Evolutionary conservation across 2,329 filamentous ascomycete species (phyloP), one percentile per base, ranked within the genome.

Genomic region (Fusarium lyarnte): DNA sequence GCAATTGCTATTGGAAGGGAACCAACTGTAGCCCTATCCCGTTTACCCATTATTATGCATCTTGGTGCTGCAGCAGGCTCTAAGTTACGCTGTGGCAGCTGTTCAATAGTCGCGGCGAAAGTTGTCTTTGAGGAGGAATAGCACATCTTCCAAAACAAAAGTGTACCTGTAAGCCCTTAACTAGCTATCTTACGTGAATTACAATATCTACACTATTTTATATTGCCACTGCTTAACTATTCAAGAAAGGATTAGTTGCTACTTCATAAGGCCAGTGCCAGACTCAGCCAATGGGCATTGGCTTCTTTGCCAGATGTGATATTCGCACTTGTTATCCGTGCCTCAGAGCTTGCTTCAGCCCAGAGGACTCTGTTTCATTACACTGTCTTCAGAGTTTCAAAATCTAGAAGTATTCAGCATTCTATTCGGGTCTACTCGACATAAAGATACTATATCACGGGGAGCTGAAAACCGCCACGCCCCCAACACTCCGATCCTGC

Each of bases 31-130:
- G 51, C 11, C 51, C 51, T 17, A 53, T 53, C 14, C 51, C 51
- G 4, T 53, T 53, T 25, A 53, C 51, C 2, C 51, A 53, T 14
- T 53, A 41, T 9, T 39, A 53, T n/a, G 51, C 35, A 13, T 53
- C 51, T 38, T 53, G 51, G 51, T 53, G 51, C 25, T 53, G 51
- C 35, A 53, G 25, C 25, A 39, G 51, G 25, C 51, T 53, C 35
- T 53, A 7, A 6, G 23, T 8, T 6, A 21, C 27, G 3, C 6
- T 4, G 1, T 13, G 17, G 9, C 9, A n/a, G 12, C 2, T 8
- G 23, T 11, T 52, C 5, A 3, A 27, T 21, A 9, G 17, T 12
- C 2, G 12, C 9, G 31, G 8, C 6, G 2, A 0, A 11, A 11
- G n/a, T 52, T 8, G 31, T 16, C 9, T 8, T 33, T 12, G 5